Conservation (phyloP, 2,329 filamentous ascomycete genomes). For the Coniella lustricola region DNA sequence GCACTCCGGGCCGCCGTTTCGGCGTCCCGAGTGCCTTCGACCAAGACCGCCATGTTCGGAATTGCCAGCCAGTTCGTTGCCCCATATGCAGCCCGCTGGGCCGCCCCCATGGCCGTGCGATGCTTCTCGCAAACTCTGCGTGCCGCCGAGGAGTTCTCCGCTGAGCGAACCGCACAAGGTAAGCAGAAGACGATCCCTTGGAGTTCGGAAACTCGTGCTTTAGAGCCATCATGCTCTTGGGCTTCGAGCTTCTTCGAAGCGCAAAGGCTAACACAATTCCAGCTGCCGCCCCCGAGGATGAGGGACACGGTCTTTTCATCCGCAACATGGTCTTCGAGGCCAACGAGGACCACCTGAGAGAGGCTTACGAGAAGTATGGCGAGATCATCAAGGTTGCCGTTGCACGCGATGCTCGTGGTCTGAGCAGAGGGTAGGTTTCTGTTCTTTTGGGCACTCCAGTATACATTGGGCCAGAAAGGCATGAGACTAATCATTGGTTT, state of each 20-base stretch:
- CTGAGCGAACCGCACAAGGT: conserved; percentile 1
- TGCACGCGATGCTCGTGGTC: conserved; percentile 27
- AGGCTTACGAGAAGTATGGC: conserved; percentile 28
- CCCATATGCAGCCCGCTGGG: conserved; percentile 12
- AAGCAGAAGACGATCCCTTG: conserved; percentile 4
- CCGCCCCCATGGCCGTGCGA: conserved; percentile 18
- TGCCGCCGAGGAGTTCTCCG: conserved; percentile 14
- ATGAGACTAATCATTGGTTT: no score
- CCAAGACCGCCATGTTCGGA: conserved; percentile 19
- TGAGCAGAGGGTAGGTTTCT: conserved; percentile 28
- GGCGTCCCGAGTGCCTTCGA: conserved; percentile 22
- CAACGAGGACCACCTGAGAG: conserved; percentile 27
- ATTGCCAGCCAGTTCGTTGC: conserved; percentile 19
- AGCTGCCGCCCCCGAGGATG: conserved; percentile 7
- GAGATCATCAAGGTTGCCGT: conserved; percentile 19
- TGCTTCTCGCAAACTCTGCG: conserved; percentile 26
- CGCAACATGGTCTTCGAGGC: conserved; percentile 31
- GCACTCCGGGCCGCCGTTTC: conserved; percentile 26
- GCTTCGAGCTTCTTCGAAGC: no score
- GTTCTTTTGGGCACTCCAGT: no score
- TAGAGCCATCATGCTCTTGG: no score
- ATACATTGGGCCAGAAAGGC: neutral
- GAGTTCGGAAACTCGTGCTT: no score
- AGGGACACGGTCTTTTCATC: conserved; percentile 23
- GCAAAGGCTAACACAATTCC: neutral